Percentiles rank a stretch among this genome's conserved stretches.
Evolutionary conservation across 176 grass and related monocot genomes (phyloP).

Genomic region (Paspalum vaginatum): DNA sequence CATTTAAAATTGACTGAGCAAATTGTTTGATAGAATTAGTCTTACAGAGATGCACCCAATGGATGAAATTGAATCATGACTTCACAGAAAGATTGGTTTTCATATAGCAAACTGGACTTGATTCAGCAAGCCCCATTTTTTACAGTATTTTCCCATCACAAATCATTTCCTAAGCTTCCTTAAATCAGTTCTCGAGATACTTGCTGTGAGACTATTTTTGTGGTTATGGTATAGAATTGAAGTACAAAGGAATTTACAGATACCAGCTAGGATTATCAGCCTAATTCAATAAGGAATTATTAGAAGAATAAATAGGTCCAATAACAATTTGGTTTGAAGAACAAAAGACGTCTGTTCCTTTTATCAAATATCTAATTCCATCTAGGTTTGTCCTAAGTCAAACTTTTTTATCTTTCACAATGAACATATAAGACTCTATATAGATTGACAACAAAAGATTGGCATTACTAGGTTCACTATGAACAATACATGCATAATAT

Average conservation of each 20-base stretch:
- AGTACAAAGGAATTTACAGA: background rate
- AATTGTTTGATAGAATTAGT: slow-evolving; percentile 2
- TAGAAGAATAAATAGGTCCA: background rate
- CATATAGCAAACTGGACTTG: slow-evolving; percentile 3
- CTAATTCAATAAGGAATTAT: background rate
- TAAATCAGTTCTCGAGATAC: slow-evolving; percentile 3
- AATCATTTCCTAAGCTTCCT: background rate
- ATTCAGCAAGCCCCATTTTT: slow-evolving; percentile 15
- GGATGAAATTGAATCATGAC: slow-evolving; percentile 4
- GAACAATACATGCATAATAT: too few species aligned
- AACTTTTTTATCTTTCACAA: too few species aligned
- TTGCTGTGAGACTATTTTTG: background rate
- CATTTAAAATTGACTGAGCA: slow-evolving; percentile 1
- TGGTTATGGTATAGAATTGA: background rate
- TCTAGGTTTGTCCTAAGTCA: too few species aligned
- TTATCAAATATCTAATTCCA: too few species aligned
- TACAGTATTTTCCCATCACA: background rate
- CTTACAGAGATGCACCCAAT: background rate
- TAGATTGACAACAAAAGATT: too few species aligned
- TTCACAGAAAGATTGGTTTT: background rate
- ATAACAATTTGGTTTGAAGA: background rate
- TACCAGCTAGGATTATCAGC: slow-evolving; percentile 9
- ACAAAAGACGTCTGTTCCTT: background rate
- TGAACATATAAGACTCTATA: too few species aligned
- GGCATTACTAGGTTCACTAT: too few species aligned